phyloP scores from a whole-genome alignment of 2,329 filamentous ascomycete genomes.

The Cercospora sesami region DNA sequence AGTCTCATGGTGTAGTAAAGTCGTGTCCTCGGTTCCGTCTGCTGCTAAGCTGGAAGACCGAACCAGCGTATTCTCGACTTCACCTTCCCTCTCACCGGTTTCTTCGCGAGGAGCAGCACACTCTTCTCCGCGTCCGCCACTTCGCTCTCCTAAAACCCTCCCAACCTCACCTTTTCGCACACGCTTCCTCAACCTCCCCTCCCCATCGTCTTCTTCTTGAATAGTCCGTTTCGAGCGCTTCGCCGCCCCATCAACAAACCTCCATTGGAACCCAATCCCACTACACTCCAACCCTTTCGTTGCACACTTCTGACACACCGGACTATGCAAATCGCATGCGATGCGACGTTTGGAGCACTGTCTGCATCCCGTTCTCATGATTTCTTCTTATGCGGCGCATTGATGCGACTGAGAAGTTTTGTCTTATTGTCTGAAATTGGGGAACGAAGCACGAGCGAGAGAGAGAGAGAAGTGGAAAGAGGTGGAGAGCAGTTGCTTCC shows the following conservation, averaged over 20 bases:
- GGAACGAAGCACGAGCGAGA: background rate
- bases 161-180: background rate
- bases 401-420: background rate
- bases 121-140: background rate
- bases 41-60: no score
- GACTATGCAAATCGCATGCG: background rate
- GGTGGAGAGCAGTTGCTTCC: background rate
- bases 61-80: no score
- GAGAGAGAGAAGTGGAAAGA: background rate
- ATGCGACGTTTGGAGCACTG: background rate
- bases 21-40: no score
- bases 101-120: background rate
- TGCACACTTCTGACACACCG: background rate
- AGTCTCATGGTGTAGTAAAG: no score
- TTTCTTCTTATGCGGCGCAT: background rate
- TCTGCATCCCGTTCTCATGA: background rate
- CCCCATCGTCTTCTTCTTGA: background rate
- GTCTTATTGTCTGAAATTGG: background rate
- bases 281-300: background rate
- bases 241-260: background rate
- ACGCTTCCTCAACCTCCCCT: background rate
- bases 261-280: background rate
- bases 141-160: background rate
- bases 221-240: background rate
- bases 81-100: no score